Conservation (phyloP, 495 filamentous ascomycete species). For the Hypomontagnella monticulosa region DNA sequence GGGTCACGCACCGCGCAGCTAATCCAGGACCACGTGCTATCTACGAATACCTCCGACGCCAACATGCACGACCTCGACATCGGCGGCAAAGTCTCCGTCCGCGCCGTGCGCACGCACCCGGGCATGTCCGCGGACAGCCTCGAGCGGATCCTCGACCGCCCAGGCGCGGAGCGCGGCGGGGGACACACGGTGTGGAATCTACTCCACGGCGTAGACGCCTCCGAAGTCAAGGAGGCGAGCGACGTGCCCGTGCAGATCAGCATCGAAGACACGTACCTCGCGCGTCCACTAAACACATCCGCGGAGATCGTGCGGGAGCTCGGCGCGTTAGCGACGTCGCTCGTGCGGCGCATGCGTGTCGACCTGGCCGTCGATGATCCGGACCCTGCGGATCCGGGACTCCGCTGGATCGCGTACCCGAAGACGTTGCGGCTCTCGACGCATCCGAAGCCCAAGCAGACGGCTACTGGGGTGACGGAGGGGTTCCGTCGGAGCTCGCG, state of each 20-base stretch:
- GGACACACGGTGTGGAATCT: constrained; percentile 69
- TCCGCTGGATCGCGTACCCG: constrained; percentile 53
- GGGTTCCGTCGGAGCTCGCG: constrained; percentile 72
- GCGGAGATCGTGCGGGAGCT: constrained; percentile 70
- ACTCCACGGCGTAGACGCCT: constrained; percentile 69
- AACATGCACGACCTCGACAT: constrained; percentile 57
- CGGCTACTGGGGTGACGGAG: constrained; percentile 36
- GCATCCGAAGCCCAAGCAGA: constrained; percentile 61
- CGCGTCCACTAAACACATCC: constrained; percentile 65
- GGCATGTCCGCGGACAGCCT: constrained; percentile 68
- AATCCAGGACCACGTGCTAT: constrained; percentile 69
- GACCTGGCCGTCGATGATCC: constrained; percentile 72
- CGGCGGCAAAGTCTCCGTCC: constrained; percentile 65
- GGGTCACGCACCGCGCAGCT: constrained; percentile 80
- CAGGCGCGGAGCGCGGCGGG: constrained; percentile 73
- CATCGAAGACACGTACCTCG: constrained; percentile 88
- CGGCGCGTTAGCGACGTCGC: constrained; percentile 67
- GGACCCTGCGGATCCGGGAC: constrained; percentile 38
- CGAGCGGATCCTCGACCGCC: constrained; percentile 71
- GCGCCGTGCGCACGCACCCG: constrained; percentile 68
- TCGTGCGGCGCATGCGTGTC: constrained; percentile 79
- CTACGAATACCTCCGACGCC: constrained; percentile 47
- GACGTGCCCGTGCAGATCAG: constrained; percentile 87
- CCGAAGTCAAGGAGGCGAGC: constrained; percentile 74
- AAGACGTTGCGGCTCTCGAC: constrained; percentile 82